Evolutionary conservation across 805 yeast species (phyloP).

Genomic region (Zygoascus biomembranicola): DNA sequence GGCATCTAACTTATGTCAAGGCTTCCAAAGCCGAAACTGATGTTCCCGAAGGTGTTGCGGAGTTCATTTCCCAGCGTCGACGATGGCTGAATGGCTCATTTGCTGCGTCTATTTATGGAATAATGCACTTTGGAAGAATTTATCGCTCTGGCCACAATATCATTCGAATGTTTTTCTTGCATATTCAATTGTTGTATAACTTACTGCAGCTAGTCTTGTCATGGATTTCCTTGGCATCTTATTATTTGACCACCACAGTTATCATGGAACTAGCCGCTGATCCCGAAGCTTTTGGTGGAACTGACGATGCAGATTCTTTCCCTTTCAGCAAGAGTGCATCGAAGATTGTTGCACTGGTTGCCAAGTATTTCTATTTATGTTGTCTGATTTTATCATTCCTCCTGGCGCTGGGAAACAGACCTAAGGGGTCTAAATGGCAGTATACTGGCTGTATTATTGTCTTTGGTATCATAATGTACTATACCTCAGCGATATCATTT

Average conservation of each 20-base stretch:
- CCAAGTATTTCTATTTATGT: constrained; percentile 49
- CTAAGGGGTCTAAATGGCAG: constrained; percentile 49
- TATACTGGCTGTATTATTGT: constrained; percentile 46
- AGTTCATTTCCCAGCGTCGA: constrained; percentile 55
- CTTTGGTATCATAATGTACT: constrained; percentile 54
- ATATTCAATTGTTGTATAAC: constrained; percentile 50
- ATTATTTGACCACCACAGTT: constrained; percentile 53
- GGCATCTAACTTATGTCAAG: constrained; percentile 58
- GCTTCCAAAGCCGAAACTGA: constrained; percentile 61
- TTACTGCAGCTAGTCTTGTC: constrained; percentile 45
- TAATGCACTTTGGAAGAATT: constrained; percentile 47
- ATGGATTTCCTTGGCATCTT: constrained; percentile 59
- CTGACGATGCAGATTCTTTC: constrained; percentile 33
- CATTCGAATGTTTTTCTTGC: constrained; percentile 42
- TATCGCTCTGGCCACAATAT: constrained; percentile 48
- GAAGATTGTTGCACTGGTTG: constrained; percentile 40
- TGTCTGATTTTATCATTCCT: constrained; percentile 52
- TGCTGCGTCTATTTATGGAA: constrained; percentile 45
- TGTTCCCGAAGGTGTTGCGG: constrained; percentile 56
- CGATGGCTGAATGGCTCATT: constrained; percentile 67
- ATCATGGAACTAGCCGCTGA: constrained; percentile 41
- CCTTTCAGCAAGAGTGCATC: constrained; percentile 28
- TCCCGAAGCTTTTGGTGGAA: constrained; percentile 35
- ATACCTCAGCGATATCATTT: constrained; percentile 50
- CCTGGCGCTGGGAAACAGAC: constrained; percentile 56